Base-by-base conservation (phyloP, 306 rosid species). In the Mimosa pudica region DNA sequence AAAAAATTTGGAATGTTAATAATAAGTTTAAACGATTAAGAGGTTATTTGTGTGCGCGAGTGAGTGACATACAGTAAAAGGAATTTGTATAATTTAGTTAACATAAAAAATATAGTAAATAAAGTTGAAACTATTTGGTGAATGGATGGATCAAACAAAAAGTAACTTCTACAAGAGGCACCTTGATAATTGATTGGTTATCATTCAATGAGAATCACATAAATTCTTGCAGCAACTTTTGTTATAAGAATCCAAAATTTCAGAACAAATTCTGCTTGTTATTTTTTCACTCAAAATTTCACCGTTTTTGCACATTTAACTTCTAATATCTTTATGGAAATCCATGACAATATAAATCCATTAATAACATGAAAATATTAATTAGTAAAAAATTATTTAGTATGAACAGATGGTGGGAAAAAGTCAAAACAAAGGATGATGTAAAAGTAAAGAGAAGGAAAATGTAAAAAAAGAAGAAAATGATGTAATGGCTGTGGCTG, bases 131-230 rank as follows among this genome's bases (percentile, higher is more conserved):
- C 70, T 47, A 79, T 49, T 79, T 77, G 24, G 20, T 38, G 67
- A 73, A 79, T 20, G 74, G 67, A 79, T 20, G 74, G 67, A 79
- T 79, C 80, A 47, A 67, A 14, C 46, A 36, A 48, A 17, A 68
- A 68, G 54, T 41, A 70, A 9, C 73, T 49, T 78, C 70, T 38
- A 42, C 47, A 33, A 8, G 2, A 1, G 70, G 57, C 73, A 79
- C 73, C 55, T 80, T 82, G 69, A 18, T n/a, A n/a, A 55, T 60
- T 79, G 84, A 76, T 57, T 67, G 86, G 86, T 61, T 79, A 35
- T 71, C 47, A 20, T 72, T 62, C 66, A 85, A 45, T 66, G 70
- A 79, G 84, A 82, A 79, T 76, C 74, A 79, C 65, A 58, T 47
- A 79, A 82, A 52, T 85, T 46, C 57, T 75, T 70, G 57, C 51